Evolutionary conservation across 2,329 filamentous ascomycete species (phyloP), one percentile per base, ranked within the genome.

Genomic region (Neodidymelliopsis sp.): DNA sequence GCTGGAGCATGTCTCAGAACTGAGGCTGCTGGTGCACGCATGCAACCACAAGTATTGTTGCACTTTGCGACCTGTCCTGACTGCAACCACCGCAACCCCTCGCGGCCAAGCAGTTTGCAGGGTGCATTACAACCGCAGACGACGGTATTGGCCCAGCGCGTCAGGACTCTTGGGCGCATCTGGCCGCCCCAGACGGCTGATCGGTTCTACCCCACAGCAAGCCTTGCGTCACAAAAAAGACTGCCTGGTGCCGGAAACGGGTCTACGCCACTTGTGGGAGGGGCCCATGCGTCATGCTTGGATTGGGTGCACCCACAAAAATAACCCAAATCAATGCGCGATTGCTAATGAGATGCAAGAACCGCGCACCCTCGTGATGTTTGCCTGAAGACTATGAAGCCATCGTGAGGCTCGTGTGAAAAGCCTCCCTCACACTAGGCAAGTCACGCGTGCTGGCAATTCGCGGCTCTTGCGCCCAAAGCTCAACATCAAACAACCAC

Each of bases 201-300:
- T 50, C 47, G 46, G 47, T 35, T 44, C 40, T 50, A 50, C 47
- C 47, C 44, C 49, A 48, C 53, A 46, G 23, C 30, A 41, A 45
- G 48, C 48, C 49, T 57, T 57, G 54, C 54, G 52, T 57, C 54
- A 57, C 30, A 38, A 33, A 36, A 36, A 50, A 40, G 18, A 15
- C 29, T 15, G 45, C 19, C 49, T 25, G 29, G 19, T 50, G 47
- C 38, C 53, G 53, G 52, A 63, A 56, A 54, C 51, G 60, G 60
- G 36, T 36, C 51, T 51, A 49, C 54, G 49, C 53, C 44, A 53
- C 53, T 41, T 40, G 15, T 31, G 41, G 24, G 20, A 24, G 25
- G 47, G 47, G 47, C 40, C 35, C 47, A 40, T 50, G 47, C 47
- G 61, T 61, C 61, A 61, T 60, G 34, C 33, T 41, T 39, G 40